Base-by-base conservation (phyloP, 176 grass and related monocot genomes). In the Oryza rufipogon region DNA sequence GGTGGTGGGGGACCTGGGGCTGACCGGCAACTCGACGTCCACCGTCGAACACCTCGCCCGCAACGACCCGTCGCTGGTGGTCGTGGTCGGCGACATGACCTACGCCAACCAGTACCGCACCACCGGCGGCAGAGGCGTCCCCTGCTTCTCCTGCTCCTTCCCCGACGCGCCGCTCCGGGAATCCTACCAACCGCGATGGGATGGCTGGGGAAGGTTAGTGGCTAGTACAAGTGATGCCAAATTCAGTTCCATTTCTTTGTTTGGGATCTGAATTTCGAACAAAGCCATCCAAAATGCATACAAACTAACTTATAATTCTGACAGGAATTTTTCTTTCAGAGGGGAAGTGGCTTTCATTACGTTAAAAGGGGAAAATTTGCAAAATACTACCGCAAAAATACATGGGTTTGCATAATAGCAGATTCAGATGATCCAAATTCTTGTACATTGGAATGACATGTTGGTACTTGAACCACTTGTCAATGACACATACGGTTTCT, bases 71-170 rank as follows among this genome's bases (percentile, higher is more conserved):
- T 85, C 85, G 30, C 67, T 98, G 44, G 80, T 98, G 64, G n/a
- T 98, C 72, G 71, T 98, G 63, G 80, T 95, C n/a, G 93, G 93
- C 19, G 96, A 98, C 82, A 76, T 98, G 73, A 79, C 64, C 33
- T 98, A 98, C 60, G 91, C 96, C 28, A 86, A 98, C 77, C 93
- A 95, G 78, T 98, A 98, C 72, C 86, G 32, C 66, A 92, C 96
- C 5, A 95, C 93, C 17, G 93, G 93, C n/a, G 91, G 91, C 48
- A 92, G 86, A 70, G 92, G 96, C 2, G 89, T 80, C 38, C 39
- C 91, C 52, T 98, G 96, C 90, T 98, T 90, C 79, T 90, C 93
- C 16, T 98, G 96, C 82, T 85, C 92, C 48, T 98, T 98, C 58
- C 91, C 91, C 1, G 26, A 98, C 48, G 91, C 93, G 4, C 93